phyloP scores from a whole-genome alignment of 179 eudicot genomes.

The Silene vulgaris region DNA sequence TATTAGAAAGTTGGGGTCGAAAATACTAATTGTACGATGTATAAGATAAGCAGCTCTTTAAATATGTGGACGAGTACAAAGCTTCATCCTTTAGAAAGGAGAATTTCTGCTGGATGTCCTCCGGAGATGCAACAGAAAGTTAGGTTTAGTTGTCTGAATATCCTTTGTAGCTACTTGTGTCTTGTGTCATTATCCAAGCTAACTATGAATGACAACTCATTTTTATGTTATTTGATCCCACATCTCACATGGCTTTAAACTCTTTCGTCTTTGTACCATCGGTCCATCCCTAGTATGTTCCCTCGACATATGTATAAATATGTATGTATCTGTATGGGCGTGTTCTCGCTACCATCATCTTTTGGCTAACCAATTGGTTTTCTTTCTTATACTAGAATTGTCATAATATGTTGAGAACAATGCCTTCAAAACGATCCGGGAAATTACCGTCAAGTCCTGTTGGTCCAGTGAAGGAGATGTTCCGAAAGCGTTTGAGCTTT shows the following conservation, averaged over 20 bases:
- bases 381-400: not conserved
- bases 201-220: slow-evolving; percentile 14
- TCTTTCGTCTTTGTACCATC: not conserved
- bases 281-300: not conserved
- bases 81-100: slow-evolving; percentile 3
- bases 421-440: slow-evolving; percentile 10
- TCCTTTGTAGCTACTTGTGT: slow-evolving; percentile 16
- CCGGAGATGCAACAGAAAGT: slow-evolving; percentile 8
- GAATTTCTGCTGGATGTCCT: slow-evolving; percentile 18
- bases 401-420: slow-evolving; percentile 17
- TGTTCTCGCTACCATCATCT: not conserved
- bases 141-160: slow-evolving; percentile 16
- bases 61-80: slow-evolving; percentile 8
- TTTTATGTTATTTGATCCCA: slow-evolving; percentile 12
- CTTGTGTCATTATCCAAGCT: slow-evolving; percentile 8
- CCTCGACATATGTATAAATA: slow-evolving; percentile 1
- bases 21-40: not conserved
- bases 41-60: not conserved
- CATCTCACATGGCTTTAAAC: slow-evolving; percentile 17
- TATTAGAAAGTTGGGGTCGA: slow-evolving; percentile 5
- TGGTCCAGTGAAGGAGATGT: slow-evolving; percentile 17
- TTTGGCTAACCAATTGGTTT: not conserved
- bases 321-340: not conserved
- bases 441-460: slow-evolving; percentile 5
- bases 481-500: slow-evolving; percentile 45